Percentiles rank a stretch among this genome's conserved stretches.
phyloP scores from a whole-genome alignment of 495 filamentous ascomycete species.

The Talaromyces thailandensis region DNA sequence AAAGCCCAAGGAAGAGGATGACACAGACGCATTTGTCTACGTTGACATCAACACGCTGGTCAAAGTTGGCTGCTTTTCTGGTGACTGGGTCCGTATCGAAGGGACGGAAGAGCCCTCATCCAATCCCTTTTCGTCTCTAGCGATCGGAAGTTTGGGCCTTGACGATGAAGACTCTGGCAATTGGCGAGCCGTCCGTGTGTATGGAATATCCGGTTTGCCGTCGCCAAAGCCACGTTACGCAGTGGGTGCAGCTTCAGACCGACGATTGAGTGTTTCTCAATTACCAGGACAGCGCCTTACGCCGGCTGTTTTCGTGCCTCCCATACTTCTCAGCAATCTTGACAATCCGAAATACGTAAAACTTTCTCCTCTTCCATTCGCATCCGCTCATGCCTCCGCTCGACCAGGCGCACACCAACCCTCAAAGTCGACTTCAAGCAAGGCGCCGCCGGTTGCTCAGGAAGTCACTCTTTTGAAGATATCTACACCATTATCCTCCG shows the following conservation, averaged over 20 bases:
- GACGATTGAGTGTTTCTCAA: conserved; percentile 46
- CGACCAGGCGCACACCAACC: conserved; percentile 29
- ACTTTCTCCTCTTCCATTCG: conserved; percentile 53
- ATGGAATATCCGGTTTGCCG: conserved; percentile 67
- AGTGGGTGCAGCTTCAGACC: conserved; percentile 33
- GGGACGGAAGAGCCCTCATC: conserved; percentile 54
- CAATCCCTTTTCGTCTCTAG: conserved; percentile 45
- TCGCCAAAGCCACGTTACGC: conserved; percentile 41
- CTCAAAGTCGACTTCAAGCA: conserved; percentile 40
- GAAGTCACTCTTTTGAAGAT: conserved; percentile 89
- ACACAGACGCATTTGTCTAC: conserved; percentile 79
- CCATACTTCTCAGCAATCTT: conserved; percentile 77
- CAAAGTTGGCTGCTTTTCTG: conserved; percentile 91
- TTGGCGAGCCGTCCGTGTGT: conserved; percentile 78
- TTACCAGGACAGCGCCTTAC: conserved; percentile 28
- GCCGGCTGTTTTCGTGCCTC: conserved; percentile 69
- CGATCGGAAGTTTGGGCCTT: conserved; percentile 36
- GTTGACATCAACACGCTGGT: conserved; percentile 76
- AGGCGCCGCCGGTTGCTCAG: conserved; percentile 75
- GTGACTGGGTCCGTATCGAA: conserved; percentile 92
- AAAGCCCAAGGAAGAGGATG: conserved; percentile 72
- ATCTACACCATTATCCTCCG: conserved; percentile 77
- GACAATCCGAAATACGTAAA: conserved; percentile 64
- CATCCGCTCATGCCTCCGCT: conserved; percentile 19
- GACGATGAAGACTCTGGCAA: conserved; percentile 37